phyloP scores from a whole-genome alignment of 768 basidiomycete species.

The Xanthoconium purpureum region DNA sequence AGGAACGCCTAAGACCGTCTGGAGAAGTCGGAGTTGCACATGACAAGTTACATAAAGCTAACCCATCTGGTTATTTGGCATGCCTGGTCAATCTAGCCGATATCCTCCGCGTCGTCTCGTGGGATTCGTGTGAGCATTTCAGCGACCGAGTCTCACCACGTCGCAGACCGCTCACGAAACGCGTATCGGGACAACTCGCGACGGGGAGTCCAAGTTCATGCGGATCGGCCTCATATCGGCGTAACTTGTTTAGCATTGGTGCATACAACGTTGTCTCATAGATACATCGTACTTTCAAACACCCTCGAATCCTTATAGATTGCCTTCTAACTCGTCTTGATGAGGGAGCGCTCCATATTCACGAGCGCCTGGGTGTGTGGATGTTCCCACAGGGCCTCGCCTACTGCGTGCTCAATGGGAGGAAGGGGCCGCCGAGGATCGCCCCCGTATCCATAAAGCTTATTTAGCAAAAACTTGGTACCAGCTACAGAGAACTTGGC shows the following conservation, averaged over 20 bases:
- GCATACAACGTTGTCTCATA: not conserved
- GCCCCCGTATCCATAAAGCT: conserved; percentile 79
- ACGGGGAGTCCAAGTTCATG: no score
- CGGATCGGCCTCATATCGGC: no score
- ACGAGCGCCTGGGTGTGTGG: conserved; percentile 68
- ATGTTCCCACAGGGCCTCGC: conserved; percentile 67
- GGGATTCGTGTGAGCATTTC: conserved; percentile 4
- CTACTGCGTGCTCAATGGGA: conserved; percentile 54
- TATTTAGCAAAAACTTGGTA: conserved; percentile 77
- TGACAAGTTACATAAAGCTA: conserved; percentile 27
- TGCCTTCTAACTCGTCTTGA: conserved; percentile 26
- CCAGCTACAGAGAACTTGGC: conserved; percentile 74
- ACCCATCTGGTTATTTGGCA: not conserved
- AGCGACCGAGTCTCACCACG: conserved; percentile 16
- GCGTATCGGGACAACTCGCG: not conserved
- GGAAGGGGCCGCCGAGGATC: conserved; percentile 73
- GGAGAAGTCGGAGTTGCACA: conserved; percentile 7
- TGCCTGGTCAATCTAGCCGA: conserved; percentile 13
- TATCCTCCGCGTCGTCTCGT: conserved; percentile 17
- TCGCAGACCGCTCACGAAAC: conserved; percentile 1
- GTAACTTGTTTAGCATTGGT: no score
- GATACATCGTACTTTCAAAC: not conserved
- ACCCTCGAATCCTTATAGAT: not conserved
- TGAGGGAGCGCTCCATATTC: conserved; percentile 56
- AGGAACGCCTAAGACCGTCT: conserved; percentile 6